Percentiles rank a stretch among this genome's conserved stretches.
These are phyloP conservation scores for Aspergillus brasiliensis DNA, from an alignment of 2,329 filamentous ascomycete genomes.

Conservation along the genomic window DNA sequence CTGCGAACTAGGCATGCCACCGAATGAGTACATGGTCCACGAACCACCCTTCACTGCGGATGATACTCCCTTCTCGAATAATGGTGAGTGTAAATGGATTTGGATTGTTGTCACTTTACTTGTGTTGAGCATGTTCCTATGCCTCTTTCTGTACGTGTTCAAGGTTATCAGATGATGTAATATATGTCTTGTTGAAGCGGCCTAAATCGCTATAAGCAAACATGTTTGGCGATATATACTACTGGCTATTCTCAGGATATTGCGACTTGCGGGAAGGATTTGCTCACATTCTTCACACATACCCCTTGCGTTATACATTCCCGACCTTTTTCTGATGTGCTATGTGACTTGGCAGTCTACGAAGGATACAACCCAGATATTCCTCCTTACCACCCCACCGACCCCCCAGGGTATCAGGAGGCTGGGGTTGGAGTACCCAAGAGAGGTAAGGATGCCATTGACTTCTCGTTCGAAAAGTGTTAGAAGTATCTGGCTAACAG, in stretches of 20 bases:
- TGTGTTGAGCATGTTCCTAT: constrained; percentile 25
- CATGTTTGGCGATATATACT: neutral
- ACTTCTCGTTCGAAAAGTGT: too few relatives aligned
- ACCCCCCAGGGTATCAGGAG: too few relatives aligned
- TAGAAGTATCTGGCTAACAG: too few relatives aligned
- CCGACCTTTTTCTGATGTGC: neutral
- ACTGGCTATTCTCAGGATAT: neutral
- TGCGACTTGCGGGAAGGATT: neutral
- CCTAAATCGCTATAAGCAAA: neutral
- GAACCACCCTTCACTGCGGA: neutral
- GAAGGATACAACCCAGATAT: too few relatives aligned
- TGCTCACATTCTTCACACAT: constrained; percentile 14
- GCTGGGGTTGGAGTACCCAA: too few relatives aligned
- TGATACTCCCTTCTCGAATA: too few relatives aligned
- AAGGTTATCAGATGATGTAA: constrained; percentile 23
- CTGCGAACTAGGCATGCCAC: neutral
- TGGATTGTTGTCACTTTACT: constrained; percentile 24
- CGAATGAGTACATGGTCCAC: neutral
- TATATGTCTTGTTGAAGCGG: neutral
- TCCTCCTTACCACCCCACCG: too few relatives aligned
- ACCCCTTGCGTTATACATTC: constrained; percentile 19
- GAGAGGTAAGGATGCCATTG: too few relatives aligned
- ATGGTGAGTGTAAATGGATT: constrained; percentile 29
- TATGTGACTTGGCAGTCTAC: constrained; percentile 1
- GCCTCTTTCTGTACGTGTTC: constrained; percentile 28